phyloP scores from a whole-genome alignment of 441 rosid genomes.

The Lagerstroemia fauriei region DNA sequence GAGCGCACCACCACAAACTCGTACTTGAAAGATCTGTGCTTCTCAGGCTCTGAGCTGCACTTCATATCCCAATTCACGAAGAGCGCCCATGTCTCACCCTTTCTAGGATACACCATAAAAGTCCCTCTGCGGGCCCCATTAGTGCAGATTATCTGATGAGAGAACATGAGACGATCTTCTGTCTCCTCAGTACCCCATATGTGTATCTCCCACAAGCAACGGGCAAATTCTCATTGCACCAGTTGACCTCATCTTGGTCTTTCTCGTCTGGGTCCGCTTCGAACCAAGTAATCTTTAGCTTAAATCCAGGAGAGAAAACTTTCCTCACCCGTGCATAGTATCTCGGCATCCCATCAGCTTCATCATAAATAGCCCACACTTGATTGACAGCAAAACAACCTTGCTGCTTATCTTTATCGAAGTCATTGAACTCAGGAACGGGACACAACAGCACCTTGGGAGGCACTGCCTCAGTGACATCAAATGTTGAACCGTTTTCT shows the following conservation, averaged over 20 bases:
- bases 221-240: constrained; percentile 41
- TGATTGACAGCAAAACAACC: constrained; percentile 48
- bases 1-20: constrained; percentile 46
- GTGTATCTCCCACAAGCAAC: constrained; percentile 53
- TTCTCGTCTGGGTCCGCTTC: constrained; percentile 43
- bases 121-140: constrained; percentile 23
- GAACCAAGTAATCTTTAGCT: constrained; percentile 49
- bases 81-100: constrained; percentile 53
- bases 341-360: constrained; percentile 65
- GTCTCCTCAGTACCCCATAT: constrained; percentile 27
- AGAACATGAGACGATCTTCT: constrained; percentile 40
- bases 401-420: constrained; percentile 41
- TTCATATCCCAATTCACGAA: constrained; percentile 45
- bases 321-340: constrained; percentile 50
- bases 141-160: constrained; percentile 35
- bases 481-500: constrained; percentile 12
- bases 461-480: not conserved
- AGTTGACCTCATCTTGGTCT: constrained; percentile 32
- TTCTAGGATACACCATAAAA: constrained; percentile 39
- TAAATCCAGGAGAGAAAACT: constrained; percentile 44
- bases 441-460: constrained; percentile 35
- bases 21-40: constrained; percentile 32
- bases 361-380: constrained; percentile 61
- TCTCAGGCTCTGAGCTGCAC: constrained; percentile 39
- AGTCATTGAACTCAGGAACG: constrained; percentile 53